These are phyloP conservation scores for Aspergillus quadricinctus DNA, from an alignment of 2,329 filamentous ascomycete species.

Conservation along the genomic window DNA sequence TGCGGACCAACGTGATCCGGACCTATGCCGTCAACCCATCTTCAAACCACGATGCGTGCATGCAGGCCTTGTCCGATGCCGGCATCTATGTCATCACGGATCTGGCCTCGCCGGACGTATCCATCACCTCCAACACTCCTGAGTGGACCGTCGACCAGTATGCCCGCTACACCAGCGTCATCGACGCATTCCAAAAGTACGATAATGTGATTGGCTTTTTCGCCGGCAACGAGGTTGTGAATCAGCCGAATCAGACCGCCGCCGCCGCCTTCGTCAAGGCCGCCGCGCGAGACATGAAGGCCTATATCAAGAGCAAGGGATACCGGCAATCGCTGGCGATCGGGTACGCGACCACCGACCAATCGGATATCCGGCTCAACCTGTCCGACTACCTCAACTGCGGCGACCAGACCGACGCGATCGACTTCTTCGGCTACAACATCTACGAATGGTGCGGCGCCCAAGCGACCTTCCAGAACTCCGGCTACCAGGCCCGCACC, in stretches of 20 bases:
- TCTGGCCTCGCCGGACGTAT: constrained; percentile 72
- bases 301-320: constrained; percentile 77
- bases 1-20: constrained; percentile 88
- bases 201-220: constrained; percentile 96
- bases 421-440: constrained; percentile 99
- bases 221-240: constrained; percentile 95
- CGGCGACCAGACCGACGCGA: constrained; percentile 59
- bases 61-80: constrained; percentile 73
- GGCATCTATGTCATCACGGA: constrained; percentile 96
- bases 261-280: constrained; percentile 96
- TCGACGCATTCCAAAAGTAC: constrained; percentile 78
- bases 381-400: constrained; percentile 96
- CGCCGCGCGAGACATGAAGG: constrained; percentile 91
- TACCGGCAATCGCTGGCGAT: constrained; percentile 73
- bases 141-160: constrained; percentile 76
- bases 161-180: constrained; percentile 73
- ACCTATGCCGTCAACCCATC: constrained; percentile 88
- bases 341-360: constrained; percentile 94
- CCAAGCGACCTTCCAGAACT: constrained; percentile 67
- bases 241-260: constrained; percentile 79
- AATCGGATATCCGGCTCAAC: constrained; percentile 72
- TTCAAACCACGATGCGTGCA: constrained; percentile 74
- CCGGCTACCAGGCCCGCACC: constrained; percentile 78
- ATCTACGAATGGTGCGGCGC: constrained; percentile 99
- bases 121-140: constrained; percentile 78